These are phyloP conservation scores for Pseudodiploospora longispora DNA, from an alignment of 2,329 filamentous ascomycete genomes.

Conservation along the genomic window DNA sequence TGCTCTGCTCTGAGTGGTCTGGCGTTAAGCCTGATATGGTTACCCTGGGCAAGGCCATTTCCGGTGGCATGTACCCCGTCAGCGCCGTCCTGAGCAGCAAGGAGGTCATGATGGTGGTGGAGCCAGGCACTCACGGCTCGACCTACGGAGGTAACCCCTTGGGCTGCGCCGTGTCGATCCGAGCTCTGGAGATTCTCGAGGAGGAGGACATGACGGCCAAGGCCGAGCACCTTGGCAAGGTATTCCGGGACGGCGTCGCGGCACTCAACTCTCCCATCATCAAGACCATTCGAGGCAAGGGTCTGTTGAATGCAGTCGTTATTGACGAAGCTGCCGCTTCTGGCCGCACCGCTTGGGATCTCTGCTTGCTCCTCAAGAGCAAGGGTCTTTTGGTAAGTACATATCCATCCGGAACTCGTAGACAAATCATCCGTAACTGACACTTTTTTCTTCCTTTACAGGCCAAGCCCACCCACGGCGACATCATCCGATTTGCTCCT, in stretches of 20 bases:
- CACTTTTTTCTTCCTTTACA: slow-evolving; percentile 26
- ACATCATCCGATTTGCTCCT: slow-evolving; percentile 97
- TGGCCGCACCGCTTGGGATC: slow-evolving; percentile 87
- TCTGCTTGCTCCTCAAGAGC: slow-evolving; percentile 90
- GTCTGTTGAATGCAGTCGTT: slow-evolving; percentile 88
- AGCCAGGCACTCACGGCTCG: slow-evolving; percentile 93
- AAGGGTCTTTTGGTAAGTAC: slow-evolving; percentile 80
- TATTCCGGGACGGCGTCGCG: slow-evolving; percentile 73
- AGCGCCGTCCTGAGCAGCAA: slow-evolving; percentile 81
- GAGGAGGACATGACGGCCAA: slow-evolving; percentile 83
- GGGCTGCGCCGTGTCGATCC: slow-evolving; percentile 90
- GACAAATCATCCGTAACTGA: too few relatives aligned
- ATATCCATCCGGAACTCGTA: too few relatives aligned
- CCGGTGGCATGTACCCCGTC: slow-evolving; percentile 98
- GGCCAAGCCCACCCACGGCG: slow-evolving; percentile 97
- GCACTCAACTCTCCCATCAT: slow-evolving; percentile 75
- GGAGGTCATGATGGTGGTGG: slow-evolving; percentile 91
- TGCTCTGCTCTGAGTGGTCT: slow-evolving; percentile 92
- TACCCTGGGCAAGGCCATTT: slow-evolving; percentile 93
- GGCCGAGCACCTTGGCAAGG: slow-evolving; percentile 69
- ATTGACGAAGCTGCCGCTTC: slow-evolving; percentile 84
- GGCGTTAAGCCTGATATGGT: slow-evolving; percentile 93
- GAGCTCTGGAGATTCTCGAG: slow-evolving; percentile 85
- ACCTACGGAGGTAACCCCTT: slow-evolving; percentile 98
- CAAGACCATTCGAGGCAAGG: slow-evolving; percentile 79